Conservation (phyloP, 768 basidiomycete species). For the Galerina marginata region DNA sequence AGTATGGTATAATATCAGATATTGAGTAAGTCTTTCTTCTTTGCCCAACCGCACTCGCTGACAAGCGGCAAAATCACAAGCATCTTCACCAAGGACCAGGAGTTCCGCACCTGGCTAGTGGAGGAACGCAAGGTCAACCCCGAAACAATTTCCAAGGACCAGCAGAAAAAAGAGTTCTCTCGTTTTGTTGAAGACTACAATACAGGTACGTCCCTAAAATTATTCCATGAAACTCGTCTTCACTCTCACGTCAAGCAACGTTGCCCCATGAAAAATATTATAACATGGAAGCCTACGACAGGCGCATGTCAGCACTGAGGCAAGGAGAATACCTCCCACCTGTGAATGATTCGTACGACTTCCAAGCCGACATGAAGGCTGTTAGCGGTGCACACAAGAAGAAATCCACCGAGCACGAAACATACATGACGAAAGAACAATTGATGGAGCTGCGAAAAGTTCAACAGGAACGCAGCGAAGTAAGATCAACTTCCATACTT, state of each 20-base stretch:
- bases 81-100: constrained; percentile 80
- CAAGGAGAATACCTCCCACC: constrained; percentile 84
- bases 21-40: constrained; percentile 67
- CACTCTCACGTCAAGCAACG: constrained; percentile 61
- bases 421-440: constrained; percentile 79
- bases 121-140: constrained; percentile 93
- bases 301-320: constrained; percentile 82
- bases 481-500: constrained; percentile 35
- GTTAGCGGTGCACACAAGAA: constrained; percentile 76
- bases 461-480: constrained; percentile 85
- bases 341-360: constrained; percentile 75
- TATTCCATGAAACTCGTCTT: not conserved
- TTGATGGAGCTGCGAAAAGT: constrained; percentile 81
- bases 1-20: constrained; percentile 86
- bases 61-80: constrained; percentile 40
- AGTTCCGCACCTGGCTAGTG: constrained; percentile 92
- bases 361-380: constrained; percentile 83
- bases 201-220: constrained; percentile 56
- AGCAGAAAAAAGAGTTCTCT: constrained; percentile 84
- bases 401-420: constrained; percentile 67
- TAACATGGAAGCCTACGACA: constrained; percentile 84
- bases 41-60: not conserved
- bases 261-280: constrained; percentile 96
- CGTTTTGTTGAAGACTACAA: constrained; percentile 86
- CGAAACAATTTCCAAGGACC: constrained; percentile 85